Evolutionary conservation across 2,329 filamentous ascomycete species (phyloP).

Genomic region (Neonectria punicea): DNA sequence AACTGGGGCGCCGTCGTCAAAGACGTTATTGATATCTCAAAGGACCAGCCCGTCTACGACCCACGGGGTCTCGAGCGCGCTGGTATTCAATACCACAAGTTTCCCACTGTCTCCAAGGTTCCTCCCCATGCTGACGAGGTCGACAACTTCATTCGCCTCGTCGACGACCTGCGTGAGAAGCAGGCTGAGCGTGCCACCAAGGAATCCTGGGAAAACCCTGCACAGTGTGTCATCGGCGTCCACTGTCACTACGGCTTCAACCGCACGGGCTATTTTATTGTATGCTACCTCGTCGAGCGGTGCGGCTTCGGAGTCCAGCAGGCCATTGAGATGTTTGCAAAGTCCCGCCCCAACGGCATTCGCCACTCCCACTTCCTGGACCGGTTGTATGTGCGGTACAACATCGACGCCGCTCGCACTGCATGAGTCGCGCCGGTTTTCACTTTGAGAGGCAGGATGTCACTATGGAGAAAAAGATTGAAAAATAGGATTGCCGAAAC

Average conservation of each 20-base stretch:
- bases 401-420: constrained; percentile 39
- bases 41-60: constrained; percentile 91
- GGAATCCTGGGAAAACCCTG: constrained; percentile 54
- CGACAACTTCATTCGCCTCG: constrained; percentile 62
- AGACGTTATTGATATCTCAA: constrained; percentile 89
- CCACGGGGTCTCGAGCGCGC: constrained; percentile 74
- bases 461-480: background rate
- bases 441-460: background rate
- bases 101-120: constrained; percentile 91
- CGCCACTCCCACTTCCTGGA: constrained; percentile 91
- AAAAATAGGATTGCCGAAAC: background rate
- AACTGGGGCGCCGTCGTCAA: constrained; percentile 75
- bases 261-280: constrained; percentile 89
- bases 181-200: constrained; percentile 53
- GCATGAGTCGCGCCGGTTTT: background rate
- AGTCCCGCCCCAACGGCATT: constrained; percentile 81
- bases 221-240: constrained; percentile 73
- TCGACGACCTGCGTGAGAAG: constrained; percentile 68
- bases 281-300: constrained; percentile 88
- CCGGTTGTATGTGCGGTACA: constrained; percentile 81
- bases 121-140: constrained; percentile 73
- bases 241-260: constrained; percentile 99
- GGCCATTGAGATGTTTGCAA: constrained; percentile 82
- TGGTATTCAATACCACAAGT: constrained; percentile 82
- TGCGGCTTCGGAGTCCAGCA: constrained; percentile 77